Conservation (phyloP, 2,329 filamentous ascomycete species). For the Monascus ruber region DNA sequence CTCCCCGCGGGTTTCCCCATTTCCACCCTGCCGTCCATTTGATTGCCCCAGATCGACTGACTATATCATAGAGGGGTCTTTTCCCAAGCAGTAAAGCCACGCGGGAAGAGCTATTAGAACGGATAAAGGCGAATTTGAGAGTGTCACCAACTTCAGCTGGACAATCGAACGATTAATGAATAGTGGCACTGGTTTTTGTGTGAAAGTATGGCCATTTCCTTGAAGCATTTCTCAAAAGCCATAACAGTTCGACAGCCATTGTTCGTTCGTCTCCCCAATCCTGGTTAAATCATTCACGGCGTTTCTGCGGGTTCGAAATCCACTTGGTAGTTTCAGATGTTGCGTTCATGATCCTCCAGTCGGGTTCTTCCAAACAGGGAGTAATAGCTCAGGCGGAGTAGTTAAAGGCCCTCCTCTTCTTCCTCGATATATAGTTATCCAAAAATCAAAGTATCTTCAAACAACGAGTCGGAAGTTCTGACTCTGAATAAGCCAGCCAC, state of each 20-base stretch:
- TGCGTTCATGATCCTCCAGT: too few relatives aligned
- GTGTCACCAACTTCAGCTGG: conserved; percentile 22
- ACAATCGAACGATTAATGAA: neutral
- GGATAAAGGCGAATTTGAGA: conserved; percentile 58
- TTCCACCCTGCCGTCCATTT: neutral
- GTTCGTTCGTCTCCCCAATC: too few relatives aligned
- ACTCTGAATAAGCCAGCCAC: conserved; percentile 56
- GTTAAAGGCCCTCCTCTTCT: too few relatives aligned
- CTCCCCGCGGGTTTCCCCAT: neutral
- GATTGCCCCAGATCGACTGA: neutral
- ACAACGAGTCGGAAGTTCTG: conserved; percentile 56
- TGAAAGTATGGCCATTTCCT: neutral
- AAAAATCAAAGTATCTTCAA: conserved; percentile 12
- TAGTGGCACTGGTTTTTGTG: neutral
- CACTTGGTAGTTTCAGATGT: too few relatives aligned
- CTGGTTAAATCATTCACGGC: too few relatives aligned
- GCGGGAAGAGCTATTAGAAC: conserved; percentile 53
- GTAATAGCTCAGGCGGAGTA: too few relatives aligned
- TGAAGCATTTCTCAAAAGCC: too few relatives aligned
- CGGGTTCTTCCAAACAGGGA: too few relatives aligned
- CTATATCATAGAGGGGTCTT: conserved; percentile 46
- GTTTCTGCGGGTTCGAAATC: too few relatives aligned
- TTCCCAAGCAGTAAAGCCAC: conserved; percentile 49
- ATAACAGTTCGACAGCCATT: too few relatives aligned
- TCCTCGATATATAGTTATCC: too few relatives aligned